A percentile compares a stretch with the other conserved stretches of the same genome.
phyloP scores from a whole-genome alignment of 805 yeast species.

The Candida caryicola region DNA sequence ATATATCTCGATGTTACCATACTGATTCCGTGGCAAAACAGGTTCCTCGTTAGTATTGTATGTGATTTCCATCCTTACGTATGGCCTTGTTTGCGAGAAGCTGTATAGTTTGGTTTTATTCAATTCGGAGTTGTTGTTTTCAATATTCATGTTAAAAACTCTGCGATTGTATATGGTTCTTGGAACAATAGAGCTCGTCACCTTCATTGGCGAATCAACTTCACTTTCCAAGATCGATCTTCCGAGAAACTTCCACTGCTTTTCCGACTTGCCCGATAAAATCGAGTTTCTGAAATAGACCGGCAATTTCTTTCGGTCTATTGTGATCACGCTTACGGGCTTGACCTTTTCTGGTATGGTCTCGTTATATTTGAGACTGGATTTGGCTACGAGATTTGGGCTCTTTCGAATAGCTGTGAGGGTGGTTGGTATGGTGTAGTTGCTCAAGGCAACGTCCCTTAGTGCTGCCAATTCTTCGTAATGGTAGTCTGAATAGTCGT shows the following conservation, averaged over 20 bases:
- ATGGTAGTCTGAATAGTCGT: constrained; percentile 4
- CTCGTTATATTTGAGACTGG: constrained; percentile 28
- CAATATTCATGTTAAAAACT: constrained; percentile 15
- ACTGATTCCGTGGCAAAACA: constrained; percentile 26
- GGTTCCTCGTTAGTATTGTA: constrained; percentile 3
- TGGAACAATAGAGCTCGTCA: constrained; percentile 16
- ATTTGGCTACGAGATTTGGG: constrained; percentile 24
- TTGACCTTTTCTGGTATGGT: constrained; percentile 11
- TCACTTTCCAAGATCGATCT: constrained; percentile 24
- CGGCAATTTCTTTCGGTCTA: constrained; percentile 12
- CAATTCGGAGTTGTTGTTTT: constrained; percentile 15
- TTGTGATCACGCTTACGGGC: constrained; percentile 14
- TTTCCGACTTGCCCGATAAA: constrained; percentile 28
- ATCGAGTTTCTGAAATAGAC: constrained; percentile 22
- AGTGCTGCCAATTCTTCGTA: constrained; percentile 21
- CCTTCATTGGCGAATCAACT: constrained; percentile 17
- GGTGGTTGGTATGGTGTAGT: constrained; percentile 23
- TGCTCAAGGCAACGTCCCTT: constrained; percentile 20
- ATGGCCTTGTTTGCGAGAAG: constrained; percentile 30
- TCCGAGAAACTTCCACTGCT: constrained; percentile 35
- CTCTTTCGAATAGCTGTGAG: constrained; percentile 24
- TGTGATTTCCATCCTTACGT: constrained; percentile 12
- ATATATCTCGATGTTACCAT: constrained; percentile 32
- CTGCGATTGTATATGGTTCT: constrained; percentile 22
- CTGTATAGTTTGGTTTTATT: constrained; percentile 22